Evolutionary conservation across 176 grass and related monocot genomes (phyloP).

Genomic region (Aegilops speltoides): DNA sequence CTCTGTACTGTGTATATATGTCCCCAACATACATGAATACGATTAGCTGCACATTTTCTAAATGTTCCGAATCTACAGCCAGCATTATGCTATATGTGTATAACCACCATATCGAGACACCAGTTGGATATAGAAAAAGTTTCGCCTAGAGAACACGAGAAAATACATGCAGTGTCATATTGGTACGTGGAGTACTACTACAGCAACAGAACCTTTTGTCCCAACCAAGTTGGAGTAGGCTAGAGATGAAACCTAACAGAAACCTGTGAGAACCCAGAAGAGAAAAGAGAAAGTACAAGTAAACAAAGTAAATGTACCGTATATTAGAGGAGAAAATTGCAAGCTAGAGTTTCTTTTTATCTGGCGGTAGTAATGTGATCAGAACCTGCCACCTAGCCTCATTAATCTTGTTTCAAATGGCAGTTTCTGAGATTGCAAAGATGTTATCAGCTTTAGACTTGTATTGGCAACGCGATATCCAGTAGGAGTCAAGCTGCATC

Average conservation of each 20-base stretch:
- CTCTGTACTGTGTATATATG: too few relatives aligned
- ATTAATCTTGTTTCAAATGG: slow-evolving; percentile 39
- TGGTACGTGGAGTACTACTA: background rate
- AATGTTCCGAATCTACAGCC: background rate
- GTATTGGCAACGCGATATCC: background rate
- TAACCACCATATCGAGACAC: slow-evolving; percentile 6
- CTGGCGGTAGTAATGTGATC: slow-evolving; percentile 11
- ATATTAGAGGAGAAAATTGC: background rate
- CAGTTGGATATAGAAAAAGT: background rate
- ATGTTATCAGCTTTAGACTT: slow-evolving; percentile 27
- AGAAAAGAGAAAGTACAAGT: background rate
- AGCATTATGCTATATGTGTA: background rate
- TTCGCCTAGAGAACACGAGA: background rate
- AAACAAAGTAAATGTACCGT: background rate
- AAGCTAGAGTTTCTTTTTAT: slow-evolving; percentile 7
- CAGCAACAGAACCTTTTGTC: too few relatives aligned
- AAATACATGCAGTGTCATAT: background rate
- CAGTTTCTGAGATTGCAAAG: slow-evolving; percentile 39
- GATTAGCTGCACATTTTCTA: too few relatives aligned
- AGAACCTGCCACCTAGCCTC: background rate
- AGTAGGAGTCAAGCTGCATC: slow-evolving; percentile 29
- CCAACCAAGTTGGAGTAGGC: too few relatives aligned
- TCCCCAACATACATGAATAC: too few relatives aligned
- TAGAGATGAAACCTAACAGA: too few relatives aligned
- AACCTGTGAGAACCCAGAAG: too few relatives aligned